Evolutionary conservation across 1,284 basidiomycete genomes (phyloP), one percentile per base, ranked within the genome.

Genomic region (Inonotus obliquus): DNA sequence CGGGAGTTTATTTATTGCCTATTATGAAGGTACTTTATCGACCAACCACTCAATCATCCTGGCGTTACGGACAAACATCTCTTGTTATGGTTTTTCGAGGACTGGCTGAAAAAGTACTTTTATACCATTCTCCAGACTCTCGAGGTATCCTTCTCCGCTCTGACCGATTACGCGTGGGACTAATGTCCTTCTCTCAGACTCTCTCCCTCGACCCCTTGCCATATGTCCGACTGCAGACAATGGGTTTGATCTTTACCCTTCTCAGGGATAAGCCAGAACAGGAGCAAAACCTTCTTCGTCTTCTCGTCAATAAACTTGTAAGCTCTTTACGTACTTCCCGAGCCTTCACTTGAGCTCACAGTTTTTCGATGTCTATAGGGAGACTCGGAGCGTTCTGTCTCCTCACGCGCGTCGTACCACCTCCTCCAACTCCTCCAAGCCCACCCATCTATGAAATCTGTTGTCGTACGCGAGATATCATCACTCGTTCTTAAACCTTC

Each of bases 21-120:
- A 17, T 29, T 9, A 4, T 4, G 13, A 63, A 94, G 92, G 70
- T 95, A 94, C 73, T 94, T 99, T 73, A 88, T 91, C 21, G 97
- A 99, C 71, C 96, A 98, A 70, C 89, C 91, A 2, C 74, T 96
- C 19, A 69, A 80, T 1, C 86, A 91, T 70, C 81, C 84, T 0
- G 75, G 79, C 2, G 79, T 87, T 14, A 89, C 91, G 0, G 88
- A 96, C 64, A 79, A 85, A 51, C 86, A 93, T 71, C 75, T 98
- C 0, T 70, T 95, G 10, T 66, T 91, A 2, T 99, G 90, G 87
- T 89, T 90, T 65, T 99, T 96, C 72, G 97, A 99, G 72, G 96
- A 99, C 70, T 96, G 93, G 87, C 76, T 98, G 60, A 99, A 99
- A 76, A 95, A 94, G 69, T 98, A 90, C 74, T 98, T 97, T 79